These are phyloP conservation scores for Artemisia princeps DNA, from an alignment of 140 eudicot genomes.

Conservation along the genomic window DNA sequence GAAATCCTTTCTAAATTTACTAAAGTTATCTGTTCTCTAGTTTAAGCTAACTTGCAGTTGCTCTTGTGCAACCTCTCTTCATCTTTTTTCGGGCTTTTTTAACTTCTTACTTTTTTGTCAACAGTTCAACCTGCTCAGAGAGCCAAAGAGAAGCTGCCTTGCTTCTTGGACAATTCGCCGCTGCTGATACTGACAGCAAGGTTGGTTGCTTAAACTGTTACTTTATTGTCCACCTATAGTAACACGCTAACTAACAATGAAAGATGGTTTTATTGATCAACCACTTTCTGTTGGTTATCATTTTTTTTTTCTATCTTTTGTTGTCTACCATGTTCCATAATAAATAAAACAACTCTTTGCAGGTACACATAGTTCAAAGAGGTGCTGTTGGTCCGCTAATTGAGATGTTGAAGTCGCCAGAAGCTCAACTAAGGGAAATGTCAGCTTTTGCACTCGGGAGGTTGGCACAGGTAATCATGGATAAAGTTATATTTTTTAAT, in stretches of 20 bases:
- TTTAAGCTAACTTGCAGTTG: not conserved
- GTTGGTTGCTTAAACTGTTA: constrained; percentile 40
- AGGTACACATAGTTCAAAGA: constrained; percentile 95
- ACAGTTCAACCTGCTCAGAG: constrained; percentile 79
- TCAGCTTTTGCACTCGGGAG: constrained; percentile 97
- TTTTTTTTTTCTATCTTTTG: not conserved
- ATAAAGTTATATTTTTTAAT: not conserved
- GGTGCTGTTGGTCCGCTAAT: constrained; percentile 83
- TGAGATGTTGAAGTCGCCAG: constrained; percentile 71
- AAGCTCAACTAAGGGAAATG: constrained; percentile 78
- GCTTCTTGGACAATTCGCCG: constrained; percentile 93
- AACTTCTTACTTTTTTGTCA: constrained; percentile 3
- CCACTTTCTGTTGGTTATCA: constrained; percentile 3
- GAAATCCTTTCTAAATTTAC: not conserved
- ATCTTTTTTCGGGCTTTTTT: not conserved
- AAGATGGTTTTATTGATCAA: not conserved
- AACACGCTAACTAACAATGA: not conserved
- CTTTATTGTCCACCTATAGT: not conserved
- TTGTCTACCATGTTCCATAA: not conserved
- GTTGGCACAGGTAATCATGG: constrained; percentile 67
- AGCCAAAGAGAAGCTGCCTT: constrained; percentile 98
- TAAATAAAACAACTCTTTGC: constrained; percentile 20
- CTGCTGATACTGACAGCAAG: constrained; percentile 96
- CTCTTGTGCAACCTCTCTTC: not conserved
- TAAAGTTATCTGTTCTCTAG: not conserved